Base-by-base conservation (phyloP, 2,329 filamentous ascomycete species). In the Microcyclospora pomicola region DNA sequence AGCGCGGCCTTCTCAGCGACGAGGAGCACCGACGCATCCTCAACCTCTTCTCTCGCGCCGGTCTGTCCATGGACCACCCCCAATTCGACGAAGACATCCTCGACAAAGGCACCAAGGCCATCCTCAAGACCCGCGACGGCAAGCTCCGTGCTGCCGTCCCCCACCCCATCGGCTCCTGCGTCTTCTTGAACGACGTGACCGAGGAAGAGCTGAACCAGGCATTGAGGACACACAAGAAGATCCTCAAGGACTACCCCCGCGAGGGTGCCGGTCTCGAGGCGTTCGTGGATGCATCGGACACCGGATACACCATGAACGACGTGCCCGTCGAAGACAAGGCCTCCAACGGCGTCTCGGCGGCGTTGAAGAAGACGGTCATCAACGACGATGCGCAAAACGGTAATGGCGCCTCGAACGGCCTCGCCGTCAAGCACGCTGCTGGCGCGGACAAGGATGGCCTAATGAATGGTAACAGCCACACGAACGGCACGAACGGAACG, bases 111-210 rank as follows among this genome's bases (percentile, higher is more conserved):
- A 83, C 78, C 1, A 63, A 71, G 11, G 79, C 79, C 10, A 83
- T 83, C 44, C 61, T 83, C 35, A 80, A 77, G 63, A 83, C 79
- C 0, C 68, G 80, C 10, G 79, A 83, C 45, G 79, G 79, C 27
- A 66, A 72, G 51, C 66, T 83, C 9, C 71, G 79, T 30, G 74
- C 77, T 27, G 77, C 79, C 3, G 77, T 83, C 0, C 80, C 80
- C 1, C 74, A 67, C 43, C 79, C 79, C 0, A 65, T 83, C 24
- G 80, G 79, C 1, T 65, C 63, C 10, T 83, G 80, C 51, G 65
- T 68, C 2, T 83, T 84, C 61, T 50, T 83, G 38, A 83, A 82
- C 50, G 76, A 82, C 31, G 71, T 81, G 2, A 64, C 68, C 2
- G 59, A 66, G 16, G 65, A 76, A 11, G 77, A 82, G 47, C 72